A percentile compares a stretch with the other conserved stretches of the same genome.
Evolutionary conservation across 2,329 filamentous ascomycete genomes (phyloP).

Genomic region (Albophoma yamanashiensis): DNA sequence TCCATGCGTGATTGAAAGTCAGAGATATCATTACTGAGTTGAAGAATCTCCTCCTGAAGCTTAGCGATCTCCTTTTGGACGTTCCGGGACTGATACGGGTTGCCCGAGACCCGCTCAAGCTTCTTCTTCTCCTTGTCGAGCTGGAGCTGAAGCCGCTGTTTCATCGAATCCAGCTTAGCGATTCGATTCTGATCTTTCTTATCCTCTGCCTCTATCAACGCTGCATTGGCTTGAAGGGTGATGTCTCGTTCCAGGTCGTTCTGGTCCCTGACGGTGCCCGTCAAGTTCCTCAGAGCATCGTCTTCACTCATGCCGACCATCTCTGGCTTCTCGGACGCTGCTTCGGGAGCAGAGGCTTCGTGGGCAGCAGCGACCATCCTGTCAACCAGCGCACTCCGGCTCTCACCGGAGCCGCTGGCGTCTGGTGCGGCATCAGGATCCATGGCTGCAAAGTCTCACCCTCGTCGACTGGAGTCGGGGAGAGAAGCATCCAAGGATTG

Average conservation of each 20-base stretch:
- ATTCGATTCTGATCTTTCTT: slow-evolving; percentile 53
- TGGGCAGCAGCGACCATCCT: slow-evolving; percentile 21
- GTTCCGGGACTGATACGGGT: slow-evolving; percentile 41
- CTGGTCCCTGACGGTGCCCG: slow-evolving; percentile 68
- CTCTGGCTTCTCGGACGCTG: slow-evolving; percentile 3
- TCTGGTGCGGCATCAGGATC: slow-evolving; percentile 10
- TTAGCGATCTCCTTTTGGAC: slow-evolving; percentile 56
- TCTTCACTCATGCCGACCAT: slow-evolving; percentile 41
- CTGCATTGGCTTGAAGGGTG: slow-evolving; percentile 47
- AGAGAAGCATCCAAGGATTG: no score
- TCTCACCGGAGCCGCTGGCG: slow-evolving; percentile 10
- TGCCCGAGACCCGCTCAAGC: slow-evolving; percentile 31
- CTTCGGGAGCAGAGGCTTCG: slow-evolving; percentile 3
- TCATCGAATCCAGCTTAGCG: slow-evolving; percentile 42
- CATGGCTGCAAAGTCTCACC: slow-evolving; percentile 9
- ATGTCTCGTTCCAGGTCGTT: slow-evolving; percentile 88
- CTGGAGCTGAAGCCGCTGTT: slow-evolving; percentile 52
- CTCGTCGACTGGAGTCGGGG: not conserved
- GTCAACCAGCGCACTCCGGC: slow-evolving; percentile 14
- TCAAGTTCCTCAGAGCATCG: slow-evolving; percentile 49
- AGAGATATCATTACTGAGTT: slow-evolving; percentile 59
- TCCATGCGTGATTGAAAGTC: slow-evolving; percentile 77
- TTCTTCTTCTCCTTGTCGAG: slow-evolving; percentile 44
- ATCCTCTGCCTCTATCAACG: slow-evolving; percentile 51
- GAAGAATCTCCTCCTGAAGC: slow-evolving; percentile 52